Evolutionary conservation across 2,329 filamentous ascomycete genomes (phyloP), one percentile per base, ranked within the genome.

Genomic region (Immersiporthe knoxdaviesiana): DNA sequence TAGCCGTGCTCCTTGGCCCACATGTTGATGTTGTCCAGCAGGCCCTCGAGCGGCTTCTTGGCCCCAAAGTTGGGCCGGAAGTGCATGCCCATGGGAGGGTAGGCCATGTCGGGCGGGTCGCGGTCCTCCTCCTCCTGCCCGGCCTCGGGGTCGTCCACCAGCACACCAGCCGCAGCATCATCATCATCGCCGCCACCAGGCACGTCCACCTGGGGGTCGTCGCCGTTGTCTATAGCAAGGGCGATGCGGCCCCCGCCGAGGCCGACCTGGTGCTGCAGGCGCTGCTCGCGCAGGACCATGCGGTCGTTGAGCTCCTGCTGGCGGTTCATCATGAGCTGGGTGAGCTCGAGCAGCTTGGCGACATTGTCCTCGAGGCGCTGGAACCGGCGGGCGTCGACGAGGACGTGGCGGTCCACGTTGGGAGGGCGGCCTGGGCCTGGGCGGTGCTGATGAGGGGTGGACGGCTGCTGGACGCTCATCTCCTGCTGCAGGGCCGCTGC

Each of bases 301-400:
- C 66, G 66, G 63, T 72, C 70, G 68, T 72, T 72, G 59, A 72
- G 70, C 68, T 72, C 70, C 63, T 70, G 58, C 66, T 72, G 70
- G 44, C 70, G 70, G 66, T 72, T 72, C 68, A 72, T 70, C 70
- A 72, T 72, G 60, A 72, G 70, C 66, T 72, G 70, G n/a, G 70
- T 72, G n/a, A 72, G 63, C 66, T 72, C 70, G 35, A 72, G 68
- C 37, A 72, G 68, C 54, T 70, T 72, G 44, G 39, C 39, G 7
- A 72, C 70, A 8, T 47, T 70, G 24, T 70, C 66, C 68, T 72
- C 70, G 52, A 72, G 70, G 8, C 68, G 68, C 68, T 70, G 68
- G 59, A 72, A 72, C 50, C 70, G 70, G 27, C 68, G 70, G 1
- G 62, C 68, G 24, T 72, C 70, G 35, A 72, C 16, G n/a, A 70